phyloP scores from a whole-genome alignment of 129 eudicot genomes.

The Helichrysum umbraculigerum region DNA sequence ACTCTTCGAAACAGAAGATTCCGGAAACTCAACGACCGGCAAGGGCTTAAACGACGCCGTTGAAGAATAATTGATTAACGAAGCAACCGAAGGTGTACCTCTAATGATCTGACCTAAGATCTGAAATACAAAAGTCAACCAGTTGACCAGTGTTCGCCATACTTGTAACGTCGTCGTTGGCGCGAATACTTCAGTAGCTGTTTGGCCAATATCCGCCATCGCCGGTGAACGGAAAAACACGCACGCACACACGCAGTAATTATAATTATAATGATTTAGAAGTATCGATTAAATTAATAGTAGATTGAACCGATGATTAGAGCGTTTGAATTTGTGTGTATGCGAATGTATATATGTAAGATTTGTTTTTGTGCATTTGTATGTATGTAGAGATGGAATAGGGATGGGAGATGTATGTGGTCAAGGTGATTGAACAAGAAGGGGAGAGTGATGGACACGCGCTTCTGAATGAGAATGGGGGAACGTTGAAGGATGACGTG shows the following conservation, averaged over 20 bases:
- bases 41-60: slow-evolving; percentile 77
- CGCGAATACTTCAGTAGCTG: slow-evolving; percentile 77
- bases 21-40: slow-evolving; percentile 64
- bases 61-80: slow-evolving; percentile 48
- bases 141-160: slow-evolving; percentile 81
- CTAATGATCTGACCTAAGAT: slow-evolving; percentile 91
- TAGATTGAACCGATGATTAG: slow-evolving; percentile 24
- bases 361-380: slow-evolving; percentile 31
- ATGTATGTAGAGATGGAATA: slow-evolving; percentile 23
- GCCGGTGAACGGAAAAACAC: slow-evolving; percentile 19
- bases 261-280: background rate
- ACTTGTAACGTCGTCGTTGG: slow-evolving; percentile 73
- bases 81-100: slow-evolving; percentile 76
- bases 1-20: slow-evolving; percentile 36
- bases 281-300: background rate
- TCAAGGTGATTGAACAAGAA: slow-evolving; percentile 46
- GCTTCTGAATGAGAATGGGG: slow-evolving; percentile 16
- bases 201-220: slow-evolving; percentile 77
- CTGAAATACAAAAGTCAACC: slow-evolving; percentile 87
- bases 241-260: background rate
- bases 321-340: background rate
- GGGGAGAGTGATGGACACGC: slow-evolving; percentile 33
- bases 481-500: slow-evolving; percentile 17
- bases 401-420: slow-evolving; percentile 51
- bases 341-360: slow-evolving; percentile 18